A percentile compares a stretch with the other conserved stretches of the same genome.
Evolutionary conservation across 441 rosid species (phyloP).

Genomic region (Pelargonium citronellum): DNA sequence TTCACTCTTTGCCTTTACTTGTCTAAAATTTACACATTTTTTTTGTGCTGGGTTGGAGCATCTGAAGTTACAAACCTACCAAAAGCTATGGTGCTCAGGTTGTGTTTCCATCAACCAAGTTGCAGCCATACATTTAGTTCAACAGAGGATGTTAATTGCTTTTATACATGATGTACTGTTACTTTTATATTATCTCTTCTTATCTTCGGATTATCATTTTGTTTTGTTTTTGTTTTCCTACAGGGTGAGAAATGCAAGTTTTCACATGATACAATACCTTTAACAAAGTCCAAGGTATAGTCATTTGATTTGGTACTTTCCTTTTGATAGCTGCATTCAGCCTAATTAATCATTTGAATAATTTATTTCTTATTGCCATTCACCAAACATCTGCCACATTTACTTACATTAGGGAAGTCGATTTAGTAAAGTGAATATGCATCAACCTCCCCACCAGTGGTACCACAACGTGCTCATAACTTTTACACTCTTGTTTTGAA

Average conservation of each 20-base stretch:
- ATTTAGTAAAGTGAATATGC: conserved; percentile 1
- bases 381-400: conserved; percentile 8
- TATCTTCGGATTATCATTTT: conserved; percentile 8
- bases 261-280: conserved; percentile 72
- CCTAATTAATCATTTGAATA: conserved; percentile 1
- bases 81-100: not conserved
- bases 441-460: not conserved
- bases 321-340: conserved; percentile 7
- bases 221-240: conserved; percentile 13
- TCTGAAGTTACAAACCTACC: not conserved
- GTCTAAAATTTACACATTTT: not conserved
- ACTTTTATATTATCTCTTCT: not conserved
- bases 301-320: conserved; percentile 9
- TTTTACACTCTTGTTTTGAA: conserved; percentile 35
- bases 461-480: not conserved
- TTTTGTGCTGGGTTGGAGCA: not conserved
- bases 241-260: conserved; percentile 86
- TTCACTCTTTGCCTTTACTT: not conserved
- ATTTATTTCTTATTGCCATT: conserved; percentile 8
- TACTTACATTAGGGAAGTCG: not conserved
- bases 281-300: conserved; percentile 76
- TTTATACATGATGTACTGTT: not conserved
- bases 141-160: not conserved
- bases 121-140: not conserved
- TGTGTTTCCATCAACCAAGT: not conserved